Conservation (phyloP, 1,284 basidiomycete genomes). For the Cryptococcus depauperatus region DNA sequence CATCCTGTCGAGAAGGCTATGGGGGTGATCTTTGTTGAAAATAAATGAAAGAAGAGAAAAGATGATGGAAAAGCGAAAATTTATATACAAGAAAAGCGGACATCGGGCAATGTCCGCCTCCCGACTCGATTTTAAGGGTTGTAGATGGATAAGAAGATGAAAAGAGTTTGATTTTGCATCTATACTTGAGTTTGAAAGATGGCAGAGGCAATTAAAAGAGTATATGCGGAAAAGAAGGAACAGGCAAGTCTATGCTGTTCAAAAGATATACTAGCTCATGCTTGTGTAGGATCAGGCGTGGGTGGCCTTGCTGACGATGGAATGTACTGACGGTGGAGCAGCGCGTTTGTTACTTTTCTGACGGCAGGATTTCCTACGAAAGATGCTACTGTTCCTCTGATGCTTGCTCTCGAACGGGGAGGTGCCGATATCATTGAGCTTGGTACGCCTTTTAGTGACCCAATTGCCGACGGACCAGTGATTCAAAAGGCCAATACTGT, state of each 20-base stretch:
- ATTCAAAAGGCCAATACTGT: constrained; percentile 91
- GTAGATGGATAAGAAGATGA: not conserved
- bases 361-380: constrained; percentile 80
- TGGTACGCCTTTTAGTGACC: constrained; percentile 93
- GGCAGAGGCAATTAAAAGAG: constrained; percentile 62
- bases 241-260: constrained; percentile 48
- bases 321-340: constrained; percentile 37
- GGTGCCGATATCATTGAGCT: constrained; percentile 94
- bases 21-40: constrained; percentile 1
- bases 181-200: no score
- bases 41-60: not conserved
- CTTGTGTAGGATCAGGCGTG: constrained; percentile 15
- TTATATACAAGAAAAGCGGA: not conserved
- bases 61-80: not conserved
- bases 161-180: not conserved
- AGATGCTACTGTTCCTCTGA: constrained; percentile 72
- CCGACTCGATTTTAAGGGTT: not conserved
- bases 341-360: constrained; percentile 78
- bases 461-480: constrained; percentile 83
- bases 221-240: constrained; percentile 63
- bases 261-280: not conserved
- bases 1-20: not conserved
- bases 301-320: constrained; percentile 1
- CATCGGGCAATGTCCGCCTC: not conserved
- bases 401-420: constrained; percentile 85